Evolutionary conservation across 176 grass and related monocot genomes (phyloP).

Genomic region (Cenchrus americanus): DNA sequence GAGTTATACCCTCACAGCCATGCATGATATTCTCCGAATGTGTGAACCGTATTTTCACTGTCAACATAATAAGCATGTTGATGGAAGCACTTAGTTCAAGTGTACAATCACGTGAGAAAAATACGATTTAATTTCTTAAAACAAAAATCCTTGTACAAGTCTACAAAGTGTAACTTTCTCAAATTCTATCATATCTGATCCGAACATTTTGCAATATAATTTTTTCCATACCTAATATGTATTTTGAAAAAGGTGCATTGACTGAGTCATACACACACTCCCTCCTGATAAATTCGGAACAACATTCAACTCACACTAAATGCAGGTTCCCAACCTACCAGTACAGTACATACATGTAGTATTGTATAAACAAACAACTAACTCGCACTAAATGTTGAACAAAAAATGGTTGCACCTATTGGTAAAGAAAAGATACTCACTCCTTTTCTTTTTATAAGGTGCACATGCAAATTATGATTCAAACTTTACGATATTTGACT

Average conservation of each 20-base stretch:
- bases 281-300: neutral
- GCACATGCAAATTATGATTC: no score
- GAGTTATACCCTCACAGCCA: no score
- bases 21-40: no score
- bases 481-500: no score
- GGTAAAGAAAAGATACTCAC: neutral
- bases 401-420: neutral
- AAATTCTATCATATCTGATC: neutral
- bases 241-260: neutral
- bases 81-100: neutral
- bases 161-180: neutral
- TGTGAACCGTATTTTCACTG: no score
- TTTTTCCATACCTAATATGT: neutral
- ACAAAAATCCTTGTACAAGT: neutral
- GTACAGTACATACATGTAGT: neutral
- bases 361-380: neutral
- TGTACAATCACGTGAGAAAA: neutral
- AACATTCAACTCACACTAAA: neutral
- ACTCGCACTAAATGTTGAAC: neutral
- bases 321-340: neutral
- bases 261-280: neutral
- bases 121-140: neutral
- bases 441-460: no score
- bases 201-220: neutral
- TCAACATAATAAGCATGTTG: no score